phyloP scores from a whole-genome alignment of 139 green algal species.

The Tetratostichococcus sp. region DNA sequence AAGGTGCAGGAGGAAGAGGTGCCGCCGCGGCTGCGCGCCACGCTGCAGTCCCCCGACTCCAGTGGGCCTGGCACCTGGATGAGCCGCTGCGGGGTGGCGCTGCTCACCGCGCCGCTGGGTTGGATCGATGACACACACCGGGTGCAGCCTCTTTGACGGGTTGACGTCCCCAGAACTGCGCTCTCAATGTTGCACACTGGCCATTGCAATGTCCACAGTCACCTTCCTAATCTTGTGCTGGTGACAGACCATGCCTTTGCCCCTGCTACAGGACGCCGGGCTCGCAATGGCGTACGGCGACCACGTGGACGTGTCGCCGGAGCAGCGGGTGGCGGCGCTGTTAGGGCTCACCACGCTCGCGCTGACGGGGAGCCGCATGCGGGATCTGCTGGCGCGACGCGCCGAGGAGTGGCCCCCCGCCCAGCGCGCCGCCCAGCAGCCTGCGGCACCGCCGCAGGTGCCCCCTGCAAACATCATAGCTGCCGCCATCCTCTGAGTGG shows the following conservation, averaged over 20 bases:
- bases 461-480: too few relatives aligned
- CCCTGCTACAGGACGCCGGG: constrained; percentile 29
- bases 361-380: constrained; percentile 51
- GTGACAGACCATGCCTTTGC: neutral
- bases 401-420: neutral
- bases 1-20: constrained; percentile 10
- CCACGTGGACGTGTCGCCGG: constrained; percentile 48
- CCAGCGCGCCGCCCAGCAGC: too few relatives aligned
- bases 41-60: neutral
- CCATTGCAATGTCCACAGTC: too few relatives aligned
- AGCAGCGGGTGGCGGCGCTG: constrained; percentile 60
- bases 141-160: too few relatives aligned
- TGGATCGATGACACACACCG: neutral
- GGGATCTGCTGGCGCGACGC: constrained; percentile 15
- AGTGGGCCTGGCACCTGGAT: neutral
- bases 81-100: neutral
- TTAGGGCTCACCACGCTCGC: constrained; percentile 48
- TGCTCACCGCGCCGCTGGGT: neutral
- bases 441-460: too few relatives aligned
- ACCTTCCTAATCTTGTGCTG: too few relatives aligned
- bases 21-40: neutral
- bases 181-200: too few relatives aligned
- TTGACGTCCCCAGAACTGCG: too few relatives aligned
- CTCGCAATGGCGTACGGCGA: constrained; percentile 48
- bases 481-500: too few relatives aligned